Base-by-base conservation (phyloP, 768 basidiomycete genomes). In the Russula griseocarnosa region DNA sequence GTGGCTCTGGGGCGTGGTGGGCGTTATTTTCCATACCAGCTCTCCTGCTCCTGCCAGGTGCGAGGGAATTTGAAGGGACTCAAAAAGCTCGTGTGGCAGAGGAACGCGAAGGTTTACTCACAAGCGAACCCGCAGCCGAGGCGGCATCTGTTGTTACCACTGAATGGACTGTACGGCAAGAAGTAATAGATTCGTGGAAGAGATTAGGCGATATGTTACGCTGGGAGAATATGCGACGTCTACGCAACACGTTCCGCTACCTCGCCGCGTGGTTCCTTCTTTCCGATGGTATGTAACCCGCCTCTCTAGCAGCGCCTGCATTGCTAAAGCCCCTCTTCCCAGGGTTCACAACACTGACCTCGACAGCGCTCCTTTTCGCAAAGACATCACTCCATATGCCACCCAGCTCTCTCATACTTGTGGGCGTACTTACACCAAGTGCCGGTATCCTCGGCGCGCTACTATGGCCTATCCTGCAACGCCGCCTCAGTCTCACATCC, bases 221-320 rank as follows among this genome's bases (percentile, higher is more conserved):
- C 1, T 86, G 84, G 79, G 76, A 75, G 9, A 87, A 96, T 71
- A 84, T 95, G 46, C 82, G 82, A 72, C 82, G 82, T 58, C 78
- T 98, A 18, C 81, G 82, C 34, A 87, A 93, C 70, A 94, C 94
- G 1, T 98, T 95, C 79, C 82, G 82, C 68, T 98, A 92, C 70
- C 86, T 98, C 49, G 83, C 86, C 6, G 93, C 96, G 0, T 98
- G 95, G 94, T 95, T 97, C 73, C 80, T 98, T 14, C 83, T 98
- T 26, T 92, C 90, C 1, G 95, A 98, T 70, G 92, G 93, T 90
- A 58, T 50, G 82, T 36, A 74, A 34, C 11, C 0, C 5, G n/a
- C 5, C 38, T 4, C 11, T 18, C 20, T 32, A 6, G 5, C 18
- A 22, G 3, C 24, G 24, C 10, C 32, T n/a, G 14, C 50, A 42